phyloP scores from a whole-genome alignment of 345 rosid genomes.

The Acer negundo region DNA sequence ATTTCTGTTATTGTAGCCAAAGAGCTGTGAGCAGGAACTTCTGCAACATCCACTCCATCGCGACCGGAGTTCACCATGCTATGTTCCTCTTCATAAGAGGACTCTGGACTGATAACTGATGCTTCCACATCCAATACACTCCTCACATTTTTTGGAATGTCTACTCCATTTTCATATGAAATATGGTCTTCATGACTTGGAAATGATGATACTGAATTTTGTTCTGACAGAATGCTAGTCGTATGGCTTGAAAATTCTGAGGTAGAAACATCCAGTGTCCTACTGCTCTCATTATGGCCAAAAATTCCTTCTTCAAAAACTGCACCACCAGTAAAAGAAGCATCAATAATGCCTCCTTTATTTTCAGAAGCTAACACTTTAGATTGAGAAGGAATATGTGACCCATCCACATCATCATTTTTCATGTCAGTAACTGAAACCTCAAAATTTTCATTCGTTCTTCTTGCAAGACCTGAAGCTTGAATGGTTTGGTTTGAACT shows the following conservation, averaged over 20 bases:
- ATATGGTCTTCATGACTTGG: constrained; percentile 27
- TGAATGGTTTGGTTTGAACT: constrained; percentile 51
- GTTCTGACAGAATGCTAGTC: constrained; percentile 40
- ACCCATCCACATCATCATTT: constrained; percentile 40
- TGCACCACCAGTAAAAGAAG: constrained; percentile 27
- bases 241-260: constrained; percentile 32
- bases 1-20: constrained; percentile 67
- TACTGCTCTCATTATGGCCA: constrained; percentile 34
- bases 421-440: constrained; percentile 33
- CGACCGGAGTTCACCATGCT: constrained; percentile 21
- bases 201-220: constrained; percentile 30
- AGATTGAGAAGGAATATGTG: constrained; percentile 38
- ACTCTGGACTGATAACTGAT: constrained; percentile 38
- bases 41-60: constrained; percentile 39
- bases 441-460: constrained; percentile 42
- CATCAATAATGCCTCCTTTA: constrained; percentile 31
- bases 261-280: constrained; percentile 43
- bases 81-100: constrained; percentile 32
- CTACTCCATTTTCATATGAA: constrained; percentile 45
- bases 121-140: constrained; percentile 40
- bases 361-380: constrained; percentile 36
- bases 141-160: constrained; percentile 32
- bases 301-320: constrained; percentile 25
- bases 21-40: constrained; percentile 39
- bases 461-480: constrained; percentile 51